Evolutionary conservation across 805 yeast species (phyloP).

Genomic region (Jamesozyma piceae): DNA sequence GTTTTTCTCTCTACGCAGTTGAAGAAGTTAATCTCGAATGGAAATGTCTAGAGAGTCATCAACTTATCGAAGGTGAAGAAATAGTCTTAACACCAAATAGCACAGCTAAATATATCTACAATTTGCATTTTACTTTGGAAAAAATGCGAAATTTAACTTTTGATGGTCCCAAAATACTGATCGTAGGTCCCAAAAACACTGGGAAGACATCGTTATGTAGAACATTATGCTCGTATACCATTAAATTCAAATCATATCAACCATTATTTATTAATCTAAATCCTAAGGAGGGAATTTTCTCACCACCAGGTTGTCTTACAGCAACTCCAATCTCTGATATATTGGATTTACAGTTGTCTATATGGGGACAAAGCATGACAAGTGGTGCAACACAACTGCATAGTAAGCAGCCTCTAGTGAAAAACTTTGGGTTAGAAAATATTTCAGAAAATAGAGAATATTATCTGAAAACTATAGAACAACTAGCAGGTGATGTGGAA

Average conservation of each 20-base stretch:
- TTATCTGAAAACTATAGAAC: slow-evolving; percentile 41
- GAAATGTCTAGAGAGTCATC: slow-evolving; percentile 23
- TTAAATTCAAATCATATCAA: slow-evolving; percentile 48
- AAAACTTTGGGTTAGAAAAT: slow-evolving; percentile 63
- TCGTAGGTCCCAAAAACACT: slow-evolving; percentile 60
- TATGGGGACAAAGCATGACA: slow-evolving; percentile 70
- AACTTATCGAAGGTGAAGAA: slow-evolving; percentile 29
- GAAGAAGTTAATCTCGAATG: slow-evolving; percentile 58
- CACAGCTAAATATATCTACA: slow-evolving; percentile 63
- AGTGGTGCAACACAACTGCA: slow-evolving; percentile 70
- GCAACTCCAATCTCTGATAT: slow-evolving; percentile 79
- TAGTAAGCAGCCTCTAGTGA: slow-evolving; percentile 84
- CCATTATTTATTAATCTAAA: slow-evolving; percentile 76
- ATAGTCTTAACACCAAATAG: slow-evolving; percentile 43
- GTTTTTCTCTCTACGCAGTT: slow-evolving; percentile 48
- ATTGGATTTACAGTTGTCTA: slow-evolving; percentile 59
- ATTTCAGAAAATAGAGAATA: slow-evolving; percentile 41
- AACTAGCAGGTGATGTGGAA: slow-evolving; percentile 40
- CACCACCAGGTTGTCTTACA: slow-evolving; percentile 74
- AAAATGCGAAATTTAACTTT: slow-evolving; percentile 33
- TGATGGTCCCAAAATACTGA: slow-evolving; percentile 42
- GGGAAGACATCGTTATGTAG: slow-evolving; percentile 78
- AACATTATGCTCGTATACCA: slow-evolving; percentile 64
- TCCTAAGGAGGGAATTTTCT: slow-evolving; percentile 60
- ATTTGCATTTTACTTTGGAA: slow-evolving; percentile 70